A percentile compares a stretch with the other conserved stretches of the same genome.
These are phyloP conservation scores for Diddensiella santjacobensis DNA, from an alignment of 805 yeast genomes.

Conservation along the genomic window DNA sequence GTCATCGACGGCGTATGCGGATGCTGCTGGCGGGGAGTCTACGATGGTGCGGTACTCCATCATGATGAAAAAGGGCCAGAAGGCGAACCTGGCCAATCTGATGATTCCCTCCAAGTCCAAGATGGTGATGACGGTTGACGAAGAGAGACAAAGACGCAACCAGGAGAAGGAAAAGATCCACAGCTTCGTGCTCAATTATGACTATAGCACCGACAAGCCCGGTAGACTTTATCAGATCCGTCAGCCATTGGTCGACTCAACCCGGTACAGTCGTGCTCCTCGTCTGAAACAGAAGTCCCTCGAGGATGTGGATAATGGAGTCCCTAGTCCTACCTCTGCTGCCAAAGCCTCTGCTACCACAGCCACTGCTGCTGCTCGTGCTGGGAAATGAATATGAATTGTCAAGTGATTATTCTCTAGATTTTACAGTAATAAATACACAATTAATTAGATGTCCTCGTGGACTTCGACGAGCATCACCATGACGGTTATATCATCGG, in stretches of 20 bases:
- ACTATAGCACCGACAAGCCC: neutral
- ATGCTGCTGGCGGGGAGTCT: conserved; percentile 3
- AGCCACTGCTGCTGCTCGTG: too few relatives aligned
- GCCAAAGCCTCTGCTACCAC: too few relatives aligned
- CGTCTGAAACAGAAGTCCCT: neutral
- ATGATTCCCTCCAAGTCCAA: conserved; percentile 51
- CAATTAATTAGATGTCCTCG: conserved; percentile 1
- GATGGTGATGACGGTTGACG: conserved; percentile 50
- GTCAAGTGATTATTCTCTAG: too few relatives aligned
- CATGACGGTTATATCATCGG: conserved; percentile 87
- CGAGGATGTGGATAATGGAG: too few relatives aligned
- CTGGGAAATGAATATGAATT: too few relatives aligned
- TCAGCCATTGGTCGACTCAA: conserved; percentile 19
- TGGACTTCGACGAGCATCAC: conserved; percentile 53
- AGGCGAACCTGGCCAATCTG: conserved; percentile 42
- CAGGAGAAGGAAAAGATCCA: conserved; percentile 52
- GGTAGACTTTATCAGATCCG: conserved; percentile 1
- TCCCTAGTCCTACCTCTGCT: too few relatives aligned
- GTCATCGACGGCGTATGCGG: neutral
- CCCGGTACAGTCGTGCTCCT: conserved; percentile 16
- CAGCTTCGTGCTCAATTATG: conserved; percentile 20
- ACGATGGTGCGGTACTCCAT: conserved; percentile 34
- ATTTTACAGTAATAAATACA: too few relatives aligned
- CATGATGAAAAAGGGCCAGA: conserved; percentile 52
- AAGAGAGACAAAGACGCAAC: conserved; percentile 48